Evolutionary conservation across 257 asterid species (phyloP).

Genomic region (Lithospermum erythrorhizon): DNA sequence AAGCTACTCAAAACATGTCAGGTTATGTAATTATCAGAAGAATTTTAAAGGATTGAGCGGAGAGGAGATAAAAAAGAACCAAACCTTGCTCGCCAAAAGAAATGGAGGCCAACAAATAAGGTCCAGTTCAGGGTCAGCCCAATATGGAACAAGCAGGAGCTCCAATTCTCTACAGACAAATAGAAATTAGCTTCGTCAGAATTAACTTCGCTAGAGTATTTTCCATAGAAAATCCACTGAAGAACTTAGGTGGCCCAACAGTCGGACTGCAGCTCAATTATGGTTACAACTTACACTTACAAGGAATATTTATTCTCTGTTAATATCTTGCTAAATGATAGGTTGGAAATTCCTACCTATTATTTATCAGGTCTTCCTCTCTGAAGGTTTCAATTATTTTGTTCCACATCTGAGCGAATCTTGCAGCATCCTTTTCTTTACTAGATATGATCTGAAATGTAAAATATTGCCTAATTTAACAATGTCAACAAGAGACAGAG

Average conservation of each 20-base stretch:
- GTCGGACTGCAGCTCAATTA: background rate
- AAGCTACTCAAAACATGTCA: constrained; percentile 41
- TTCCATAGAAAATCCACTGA: background rate
- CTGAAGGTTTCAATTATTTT: constrained; percentile 90
- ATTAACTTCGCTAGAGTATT: background rate
- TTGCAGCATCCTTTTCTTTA: constrained; percentile 71
- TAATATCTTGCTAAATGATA: background rate
- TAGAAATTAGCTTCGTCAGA: background rate
- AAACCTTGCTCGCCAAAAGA: constrained; percentile 93
- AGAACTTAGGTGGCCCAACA: background rate
- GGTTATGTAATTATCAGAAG: constrained; percentile 2
- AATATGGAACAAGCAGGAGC: constrained; percentile 84
- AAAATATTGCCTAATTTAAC: constrained; percentile 10
- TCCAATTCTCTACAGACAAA: constrained; percentile 60
- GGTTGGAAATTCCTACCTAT: constrained; percentile 32
- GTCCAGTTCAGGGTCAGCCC: constrained; percentile 84
- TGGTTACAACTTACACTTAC: no score
- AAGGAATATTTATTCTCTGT: background rate
- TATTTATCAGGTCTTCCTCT: constrained; percentile 88
- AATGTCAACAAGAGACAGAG: constrained; percentile 7
- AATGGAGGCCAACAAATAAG: constrained; percentile 99
- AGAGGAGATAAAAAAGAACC: constrained; percentile 14
- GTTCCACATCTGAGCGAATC: constrained; percentile 97
- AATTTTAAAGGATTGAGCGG: constrained; percentile 3
- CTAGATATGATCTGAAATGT: constrained; percentile 57